These are phyloP conservation scores for Lecanicillium sp. DNA, from an alignment of 2,329 filamentous ascomycete genomes.

Conservation along the genomic window DNA sequence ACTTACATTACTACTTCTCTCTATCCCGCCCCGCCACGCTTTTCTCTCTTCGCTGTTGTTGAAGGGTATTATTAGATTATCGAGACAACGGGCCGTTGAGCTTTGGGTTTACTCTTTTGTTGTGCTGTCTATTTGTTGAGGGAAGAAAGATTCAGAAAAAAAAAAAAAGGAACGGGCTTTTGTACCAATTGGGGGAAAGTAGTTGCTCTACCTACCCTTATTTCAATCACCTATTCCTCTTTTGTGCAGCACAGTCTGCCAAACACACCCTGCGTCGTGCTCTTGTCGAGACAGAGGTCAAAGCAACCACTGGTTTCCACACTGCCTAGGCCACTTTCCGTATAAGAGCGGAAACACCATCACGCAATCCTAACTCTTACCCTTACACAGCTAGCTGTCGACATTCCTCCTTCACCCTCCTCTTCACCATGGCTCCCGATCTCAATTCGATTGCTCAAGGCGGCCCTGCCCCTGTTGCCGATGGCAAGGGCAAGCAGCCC, in stretches of 20 bases:
- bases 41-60: neutral
- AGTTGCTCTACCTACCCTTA: conserved; percentile 20
- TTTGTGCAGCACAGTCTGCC: conserved; percentile 15
- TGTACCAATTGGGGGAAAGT: conserved; percentile 14
- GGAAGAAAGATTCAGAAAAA: neutral
- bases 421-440: conserved; percentile 59
- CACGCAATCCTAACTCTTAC: conserved; percentile 1
- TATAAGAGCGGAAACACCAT: conserved; percentile 7
- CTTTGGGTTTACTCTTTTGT: conserved; percentile 1
- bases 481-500: conserved; percentile 26
- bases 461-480: conserved; percentile 18
- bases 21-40: neutral
- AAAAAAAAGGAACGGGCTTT: conserved; percentile 10
- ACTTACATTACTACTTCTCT: too few species aligned
- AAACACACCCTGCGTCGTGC: neutral
- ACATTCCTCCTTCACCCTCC: neutral
- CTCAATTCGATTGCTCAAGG: conserved; percentile 61
- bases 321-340: neutral
- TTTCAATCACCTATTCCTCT: conserved; percentile 18
- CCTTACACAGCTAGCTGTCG: neutral
- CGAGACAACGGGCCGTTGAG: neutral
- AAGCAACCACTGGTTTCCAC: neutral
- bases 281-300: neutral
- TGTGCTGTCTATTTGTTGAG: neutral
- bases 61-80: neutral